Base-by-base conservation (phyloP, 345 rosid genomes). In the Chamaenerion angustifolium region DNA sequence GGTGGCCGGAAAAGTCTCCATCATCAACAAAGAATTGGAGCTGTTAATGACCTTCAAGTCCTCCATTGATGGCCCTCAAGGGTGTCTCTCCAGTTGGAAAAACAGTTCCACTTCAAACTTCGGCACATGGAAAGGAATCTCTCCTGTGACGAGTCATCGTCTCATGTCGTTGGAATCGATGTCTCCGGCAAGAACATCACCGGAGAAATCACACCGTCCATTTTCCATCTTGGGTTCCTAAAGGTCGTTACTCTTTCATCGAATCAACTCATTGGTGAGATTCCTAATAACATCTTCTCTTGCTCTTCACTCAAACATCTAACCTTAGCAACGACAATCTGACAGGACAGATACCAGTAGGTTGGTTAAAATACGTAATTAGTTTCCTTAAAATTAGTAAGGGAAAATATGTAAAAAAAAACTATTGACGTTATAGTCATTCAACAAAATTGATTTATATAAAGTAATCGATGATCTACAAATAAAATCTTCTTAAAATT, bases 251-350 rank as follows among this genome's bases (percentile, higher is more conserved):
- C 82, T 43, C 79, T 89, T 23, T 82, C 95, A 2, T 57, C 62
- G 57, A 89, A 89, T 62, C 79, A 79, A 59, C 69, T 89, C 11
- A 64, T 71, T 1, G 83, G 88, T 45, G 65, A 68, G 55, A 45
- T 89, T 48, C 89, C 93, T 56, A 27, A 3, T 0, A 67, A 71
- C 15, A 42, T 77, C 10, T 85, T 79, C 23, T 65, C 77, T 48
- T 56, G 71, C 51, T 56, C 78, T 14, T 71, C 85, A 9, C 83
- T 89, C 52, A 71, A 64, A 15, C 61, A 62, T 59, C 85, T 89
- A 89, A 89, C 61, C 71, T 85, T 31, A 89, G 97, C 65, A 77
- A 77, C 76, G 85, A 85, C 56, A 89, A 89, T 64, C 76, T 89
- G 75, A 78, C 90, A 2, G 82, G 94, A 42, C 64, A 58, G 0